phyloP scores from a whole-genome alignment of 108 stramenopile genomes.

The Stephanodiscus minutulus region DNA sequence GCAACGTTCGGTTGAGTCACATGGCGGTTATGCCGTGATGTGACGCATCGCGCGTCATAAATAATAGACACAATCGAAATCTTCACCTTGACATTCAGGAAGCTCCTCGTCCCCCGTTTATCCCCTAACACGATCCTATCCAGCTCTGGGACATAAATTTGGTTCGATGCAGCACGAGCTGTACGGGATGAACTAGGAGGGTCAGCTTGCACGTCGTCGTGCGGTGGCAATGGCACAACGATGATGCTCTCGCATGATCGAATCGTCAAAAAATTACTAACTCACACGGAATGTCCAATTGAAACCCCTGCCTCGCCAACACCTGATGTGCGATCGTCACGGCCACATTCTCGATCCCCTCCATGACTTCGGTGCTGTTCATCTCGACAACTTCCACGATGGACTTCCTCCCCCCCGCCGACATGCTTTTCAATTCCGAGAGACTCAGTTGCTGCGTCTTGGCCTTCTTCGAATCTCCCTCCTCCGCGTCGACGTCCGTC shows the following conservation, averaged over 20 bases:
- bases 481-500: background rate
- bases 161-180: slow-evolving; percentile 81
- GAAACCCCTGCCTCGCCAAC: slow-evolving; percentile 50
- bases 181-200: background rate
- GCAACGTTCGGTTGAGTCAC: background rate
- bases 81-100: slow-evolving; percentile 68
- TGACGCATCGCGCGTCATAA: too few relatives aligned
- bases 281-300: slow-evolving; percentile 73
- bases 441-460: slow-evolving; percentile 17
- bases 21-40: background rate
- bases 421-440: slow-evolving; percentile 20
- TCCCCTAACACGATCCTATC: slow-evolving; percentile 89
- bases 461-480: slow-evolving; percentile 1
- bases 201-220: too few relatives aligned
- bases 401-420: slow-evolving; percentile 25
- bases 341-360: slow-evolving; percentile 83
- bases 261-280: slow-evolving; percentile 41
- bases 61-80: too few relatives aligned
- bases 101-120: slow-evolving; percentile 64
- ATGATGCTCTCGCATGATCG: too few relatives aligned
- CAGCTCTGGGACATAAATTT: slow-evolving; percentile 90
- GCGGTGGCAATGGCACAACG: too few relatives aligned
- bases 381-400: slow-evolving; percentile 84
- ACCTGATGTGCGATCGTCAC: slow-evolving; percentile 69
- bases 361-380: slow-evolving; percentile 68